Percentiles rank a stretch among this genome's conserved stretches.
Evolutionary conservation across 805 yeast genomes (phyloP).

Genomic region (Pichia manshurica): DNA sequence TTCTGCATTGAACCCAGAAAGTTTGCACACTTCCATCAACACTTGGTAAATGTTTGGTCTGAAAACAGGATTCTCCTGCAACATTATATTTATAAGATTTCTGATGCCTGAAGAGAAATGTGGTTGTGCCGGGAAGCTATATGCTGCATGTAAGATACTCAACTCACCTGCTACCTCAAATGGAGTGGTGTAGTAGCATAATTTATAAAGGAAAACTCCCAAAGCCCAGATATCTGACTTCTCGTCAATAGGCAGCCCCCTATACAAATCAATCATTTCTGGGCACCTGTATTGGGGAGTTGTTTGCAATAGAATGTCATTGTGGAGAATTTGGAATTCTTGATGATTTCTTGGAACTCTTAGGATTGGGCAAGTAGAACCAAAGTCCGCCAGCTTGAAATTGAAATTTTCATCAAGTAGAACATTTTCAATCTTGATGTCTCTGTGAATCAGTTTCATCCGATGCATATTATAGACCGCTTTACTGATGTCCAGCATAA

Average conservation of each 20-base stretch:
- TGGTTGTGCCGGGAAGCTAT: slow-evolving; percentile 68
- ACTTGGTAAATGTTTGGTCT: slow-evolving; percentile 90
- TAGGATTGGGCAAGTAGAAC: slow-evolving; percentile 70
- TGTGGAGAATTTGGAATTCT: slow-evolving; percentile 70
- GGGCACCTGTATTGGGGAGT: slow-evolving; percentile 96
- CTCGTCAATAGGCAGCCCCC: slow-evolving; percentile 82
- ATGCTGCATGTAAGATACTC: slow-evolving; percentile 80
- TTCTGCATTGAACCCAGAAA: slow-evolving; percentile 38
- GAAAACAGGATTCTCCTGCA: slow-evolving; percentile 73
- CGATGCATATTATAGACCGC: slow-evolving; percentile 86
- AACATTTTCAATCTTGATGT: slow-evolving; percentile 91
- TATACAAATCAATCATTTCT: slow-evolving; percentile 87
- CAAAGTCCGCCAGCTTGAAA: slow-evolving; percentile 90
- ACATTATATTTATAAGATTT: slow-evolving; percentile 68
- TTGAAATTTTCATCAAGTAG: slow-evolving; percentile 62
- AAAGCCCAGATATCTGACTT: slow-evolving; percentile 96
- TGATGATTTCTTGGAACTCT: slow-evolving; percentile 70
- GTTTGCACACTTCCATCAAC: slow-evolving; percentile 51
- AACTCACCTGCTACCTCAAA: slow-evolving; percentile 85
- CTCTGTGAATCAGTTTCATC: slow-evolving; percentile 77
- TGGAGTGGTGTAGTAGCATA: slow-evolving; percentile 91
- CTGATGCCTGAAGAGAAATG: slow-evolving; percentile 64
- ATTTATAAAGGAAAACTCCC: slow-evolving; percentile 84
- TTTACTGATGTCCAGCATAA: slow-evolving; percentile 73
- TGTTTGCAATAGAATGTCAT: slow-evolving; percentile 83